phyloP scores from a whole-genome alignment of 1,139 yeast genomes.

The Diutina scorzettiae region DNA sequence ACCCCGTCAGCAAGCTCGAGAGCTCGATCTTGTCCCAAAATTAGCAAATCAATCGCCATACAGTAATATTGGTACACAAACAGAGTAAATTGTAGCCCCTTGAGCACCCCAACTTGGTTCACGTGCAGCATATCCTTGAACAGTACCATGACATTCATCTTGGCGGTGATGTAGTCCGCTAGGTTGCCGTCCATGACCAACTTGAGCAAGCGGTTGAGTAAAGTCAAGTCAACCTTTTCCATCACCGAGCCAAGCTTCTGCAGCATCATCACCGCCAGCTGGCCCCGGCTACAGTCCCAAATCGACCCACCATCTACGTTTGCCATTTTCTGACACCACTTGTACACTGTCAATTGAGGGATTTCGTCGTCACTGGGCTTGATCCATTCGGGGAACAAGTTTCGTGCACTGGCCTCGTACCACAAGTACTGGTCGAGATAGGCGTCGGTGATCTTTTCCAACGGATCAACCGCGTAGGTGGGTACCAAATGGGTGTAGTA shows the following conservation, averaged over 20 bases:
- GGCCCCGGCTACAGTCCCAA: constrained; percentile 70
- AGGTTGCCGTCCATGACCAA: constrained; percentile 80
- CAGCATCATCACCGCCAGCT: constrained; percentile 76
- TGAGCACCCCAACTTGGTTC: constrained; percentile 75
- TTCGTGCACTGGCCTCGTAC: constrained; percentile 88
- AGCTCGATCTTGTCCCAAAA: constrained; percentile 83
- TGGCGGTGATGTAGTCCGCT: constrained; percentile 92
- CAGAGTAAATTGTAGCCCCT: constrained; percentile 86
- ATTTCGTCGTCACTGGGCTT: constrained; percentile 93
- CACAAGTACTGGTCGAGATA: constrained; percentile 90
- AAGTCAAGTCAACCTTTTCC: constrained; percentile 80
- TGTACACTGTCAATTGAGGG: constrained; percentile 82
- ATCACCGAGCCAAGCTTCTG: constrained; percentile 58
- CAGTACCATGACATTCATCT: constrained; percentile 69
- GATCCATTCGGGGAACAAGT: constrained; percentile 89
- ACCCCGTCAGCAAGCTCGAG: constrained; percentile 49
- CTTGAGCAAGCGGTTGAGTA: constrained; percentile 69
- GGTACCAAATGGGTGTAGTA: constrained; percentile 78
- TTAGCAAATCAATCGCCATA: constrained; percentile 63
- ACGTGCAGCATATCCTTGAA: constrained; percentile 94
- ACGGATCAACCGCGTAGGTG: constrained; percentile 77
- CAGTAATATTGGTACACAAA: constrained; percentile 90
- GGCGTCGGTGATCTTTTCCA: constrained; percentile 94
- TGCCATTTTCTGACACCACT: constrained; percentile 93
- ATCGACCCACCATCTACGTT: constrained; percentile 45